Percentiles rank a stretch among this genome's conserved stretches.
phyloP scores from a whole-genome alignment of 768 basidiomycete genomes.

The Termitomyces titanicus region DNA sequence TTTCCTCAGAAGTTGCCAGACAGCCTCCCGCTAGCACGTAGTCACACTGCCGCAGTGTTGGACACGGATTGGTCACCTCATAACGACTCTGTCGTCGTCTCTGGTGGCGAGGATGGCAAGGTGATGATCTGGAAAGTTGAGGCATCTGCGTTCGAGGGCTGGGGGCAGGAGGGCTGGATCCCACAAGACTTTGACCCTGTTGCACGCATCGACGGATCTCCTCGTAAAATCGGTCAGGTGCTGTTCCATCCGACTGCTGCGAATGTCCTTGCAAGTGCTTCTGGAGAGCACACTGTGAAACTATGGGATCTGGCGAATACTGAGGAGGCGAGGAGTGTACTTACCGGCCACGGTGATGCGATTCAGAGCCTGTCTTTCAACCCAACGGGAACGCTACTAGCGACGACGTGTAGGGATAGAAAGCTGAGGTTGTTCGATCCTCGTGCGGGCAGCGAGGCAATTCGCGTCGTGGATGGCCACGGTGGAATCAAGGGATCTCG shows the following conservation, averaged over 20 bases:
- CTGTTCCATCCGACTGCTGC: conserved; percentile 90
- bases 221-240: conserved; percentile 92
- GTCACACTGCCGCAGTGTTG: conserved; percentile 79
- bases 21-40: conserved; percentile 85
- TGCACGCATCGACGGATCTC: conserved; percentile 70
- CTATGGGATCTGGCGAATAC: conserved; percentile 87
- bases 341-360: conserved; percentile 80
- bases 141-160: conserved; percentile 66
- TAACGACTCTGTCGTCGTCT: conserved; percentile 86
- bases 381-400: conserved; percentile 73
- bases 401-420: conserved; percentile 89
- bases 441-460: conserved; percentile 76
- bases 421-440: conserved; percentile 92
- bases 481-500: conserved; percentile 91
- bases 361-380: conserved; percentile 87
- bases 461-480: conserved; percentile 83
- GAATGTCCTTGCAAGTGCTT: conserved; percentile 77
- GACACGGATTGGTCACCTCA: conserved; percentile 98
- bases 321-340: conserved; percentile 55
- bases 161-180: conserved; percentile 81
- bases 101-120: conserved; percentile 93
- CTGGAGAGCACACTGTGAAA: conserved; percentile 83
- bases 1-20: conserved; percentile 86
- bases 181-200: conserved; percentile 85
- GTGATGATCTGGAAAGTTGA: conserved; percentile 89